Conservation (phyloP, 495 filamentous ascomycete species). For the Sabuloglossum arenarium region DNA sequence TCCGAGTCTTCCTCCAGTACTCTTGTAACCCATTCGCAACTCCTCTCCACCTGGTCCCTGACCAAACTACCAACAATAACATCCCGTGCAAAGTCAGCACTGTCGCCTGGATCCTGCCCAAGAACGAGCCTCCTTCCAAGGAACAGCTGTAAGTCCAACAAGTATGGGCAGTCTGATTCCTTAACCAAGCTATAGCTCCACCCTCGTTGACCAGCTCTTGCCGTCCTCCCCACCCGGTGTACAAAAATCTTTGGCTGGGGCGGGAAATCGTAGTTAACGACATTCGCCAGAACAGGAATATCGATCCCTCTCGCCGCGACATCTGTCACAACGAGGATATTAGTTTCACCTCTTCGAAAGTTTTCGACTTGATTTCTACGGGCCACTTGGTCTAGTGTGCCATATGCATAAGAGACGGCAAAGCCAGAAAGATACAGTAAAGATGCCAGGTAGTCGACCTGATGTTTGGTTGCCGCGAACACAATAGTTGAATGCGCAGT, state of each 20-base stretch:
- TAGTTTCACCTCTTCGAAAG: constrained; percentile 63
- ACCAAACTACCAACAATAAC: constrained; percentile 56
- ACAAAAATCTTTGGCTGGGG: constrained; percentile 93
- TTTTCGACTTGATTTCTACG: constrained; percentile 76
- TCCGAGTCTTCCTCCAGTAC: constrained; percentile 55
- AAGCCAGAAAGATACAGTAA: constrained; percentile 59
- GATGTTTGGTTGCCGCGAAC: constrained; percentile 88
- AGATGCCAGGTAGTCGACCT: constrained; percentile 80
- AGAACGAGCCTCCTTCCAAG: constrained; percentile 59
- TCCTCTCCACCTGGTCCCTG: constrained; percentile 46
- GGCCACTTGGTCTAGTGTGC: constrained; percentile 80
- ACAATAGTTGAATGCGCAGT: constrained; percentile 76
- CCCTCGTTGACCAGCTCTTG: constrained; percentile 72
- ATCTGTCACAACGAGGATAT: constrained; percentile 92
- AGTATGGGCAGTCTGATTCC: constrained; percentile 68
- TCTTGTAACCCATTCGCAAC: constrained; percentile 60
- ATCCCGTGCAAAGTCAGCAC: constrained; percentile 53
- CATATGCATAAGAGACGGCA: constrained; percentile 79
- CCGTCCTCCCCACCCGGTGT: constrained; percentile 88
- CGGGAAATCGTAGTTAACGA: constrained; percentile 98
- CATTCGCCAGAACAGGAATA: constrained; percentile 87
- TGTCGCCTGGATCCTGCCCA: constrained; percentile 29
- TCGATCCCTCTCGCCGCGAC: constrained; percentile 95
- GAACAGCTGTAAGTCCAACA: constrained; percentile 90
- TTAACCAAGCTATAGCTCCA: constrained; percentile 89